Percentiles rank a stretch among this genome's conserved stretches.
These are phyloP conservation scores for Trichophyton equinum DNA, from an alignment of 2,329 filamentous ascomycete genomes.

Conservation along the genomic window DNA sequence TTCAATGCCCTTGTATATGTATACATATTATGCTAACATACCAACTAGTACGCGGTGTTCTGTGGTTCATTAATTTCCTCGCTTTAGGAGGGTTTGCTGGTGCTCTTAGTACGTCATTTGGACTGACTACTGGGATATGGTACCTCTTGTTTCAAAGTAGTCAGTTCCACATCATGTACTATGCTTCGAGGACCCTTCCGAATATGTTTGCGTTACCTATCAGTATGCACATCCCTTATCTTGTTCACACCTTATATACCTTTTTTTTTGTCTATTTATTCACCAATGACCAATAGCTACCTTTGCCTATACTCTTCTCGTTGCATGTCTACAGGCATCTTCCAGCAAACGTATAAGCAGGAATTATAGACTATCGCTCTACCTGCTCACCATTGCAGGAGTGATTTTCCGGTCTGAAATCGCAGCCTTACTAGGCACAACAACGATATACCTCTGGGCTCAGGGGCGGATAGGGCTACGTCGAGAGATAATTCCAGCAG, in stretches of 20 bases:
- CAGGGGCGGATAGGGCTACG: conserved; percentile 43
- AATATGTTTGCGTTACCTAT: conserved; percentile 94
- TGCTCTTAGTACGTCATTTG: conserved; percentile 55
- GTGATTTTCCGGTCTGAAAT: conserved; percentile 84
- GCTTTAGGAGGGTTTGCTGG: conserved; percentile 54
- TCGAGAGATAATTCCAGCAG: conserved; percentile 49
- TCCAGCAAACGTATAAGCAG: conserved; percentile 27
- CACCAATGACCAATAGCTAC: conserved; percentile 3
- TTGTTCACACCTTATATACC: too few relatives aligned
- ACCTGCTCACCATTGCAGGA: conserved; percentile 64
- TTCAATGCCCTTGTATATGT: background rate
- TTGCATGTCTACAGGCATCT: background rate
- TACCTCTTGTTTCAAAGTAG: conserved; percentile 63
- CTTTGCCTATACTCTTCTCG: conserved; percentile 2
- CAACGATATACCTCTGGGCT: conserved; percentile 51
- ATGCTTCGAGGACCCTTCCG: conserved; percentile 78
- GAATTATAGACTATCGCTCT: conserved; percentile 53
- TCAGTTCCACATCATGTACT: conserved; percentile 90
- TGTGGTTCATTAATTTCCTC: conserved; percentile 63
- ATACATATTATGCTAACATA: background rate
- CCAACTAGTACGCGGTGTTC: conserved; percentile 53
- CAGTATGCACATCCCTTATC: conserved; percentile 42
- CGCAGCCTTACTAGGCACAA: conserved; percentile 61
- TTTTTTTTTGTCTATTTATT: background rate
- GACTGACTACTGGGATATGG: conserved; percentile 58